Conservation (phyloP, 768 basidiomycete species). For the Russula foetens region DNA sequence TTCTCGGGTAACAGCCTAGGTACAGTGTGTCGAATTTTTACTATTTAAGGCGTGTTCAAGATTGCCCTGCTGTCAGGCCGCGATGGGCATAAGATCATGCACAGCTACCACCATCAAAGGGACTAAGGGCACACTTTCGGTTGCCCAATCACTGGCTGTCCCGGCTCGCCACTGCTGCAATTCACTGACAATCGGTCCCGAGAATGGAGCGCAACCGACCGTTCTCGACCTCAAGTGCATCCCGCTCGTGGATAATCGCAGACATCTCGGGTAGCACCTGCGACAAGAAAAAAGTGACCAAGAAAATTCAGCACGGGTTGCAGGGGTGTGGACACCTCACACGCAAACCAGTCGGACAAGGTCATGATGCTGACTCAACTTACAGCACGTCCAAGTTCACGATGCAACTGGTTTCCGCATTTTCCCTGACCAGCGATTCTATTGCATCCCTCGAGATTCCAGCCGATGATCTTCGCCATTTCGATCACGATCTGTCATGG, state of each 20-base stretch:
- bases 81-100: too few species aligned
- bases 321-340: too few species aligned
- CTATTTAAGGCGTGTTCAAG: background rate
- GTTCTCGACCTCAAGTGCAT: constrained; percentile 3
- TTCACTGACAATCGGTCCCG: background rate
- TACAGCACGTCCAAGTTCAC: constrained; percentile 1
- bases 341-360: too few species aligned
- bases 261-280: constrained; percentile 5
- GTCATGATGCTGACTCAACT: background rate
- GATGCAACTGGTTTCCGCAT: background rate
- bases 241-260: background rate
- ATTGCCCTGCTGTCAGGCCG: too few species aligned
- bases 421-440: too few species aligned
- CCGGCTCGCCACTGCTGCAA: too few species aligned
- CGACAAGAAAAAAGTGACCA: background rate
- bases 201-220: background rate
- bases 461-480: background rate
- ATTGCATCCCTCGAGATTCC: too few species aligned
- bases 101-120: too few species aligned
- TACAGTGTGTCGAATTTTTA: background rate
- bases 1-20: background rate
- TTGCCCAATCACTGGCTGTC: too few species aligned
- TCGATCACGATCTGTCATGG: constrained; percentile 1
- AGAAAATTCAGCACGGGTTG: background rate
- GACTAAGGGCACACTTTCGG: too few species aligned